Conservation (phyloP, 352 stramenopile species). For the Blastocystis sp. region DNA sequence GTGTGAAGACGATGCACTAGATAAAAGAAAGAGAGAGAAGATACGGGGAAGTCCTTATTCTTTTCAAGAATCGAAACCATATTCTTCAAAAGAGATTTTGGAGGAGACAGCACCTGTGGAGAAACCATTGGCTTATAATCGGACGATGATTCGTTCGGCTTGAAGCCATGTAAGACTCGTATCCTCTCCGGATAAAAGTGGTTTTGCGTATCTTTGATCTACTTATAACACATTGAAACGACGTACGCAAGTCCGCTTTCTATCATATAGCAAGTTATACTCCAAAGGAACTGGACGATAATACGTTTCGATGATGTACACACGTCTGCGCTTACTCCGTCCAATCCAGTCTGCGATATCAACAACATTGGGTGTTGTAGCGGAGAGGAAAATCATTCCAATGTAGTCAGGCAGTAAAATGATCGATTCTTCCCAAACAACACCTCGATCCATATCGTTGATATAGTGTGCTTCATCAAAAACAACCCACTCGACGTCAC, state of each 20-base stretch:
- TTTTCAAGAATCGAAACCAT: neutral
- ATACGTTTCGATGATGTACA: slow-evolving; percentile 92
- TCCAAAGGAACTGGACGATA: slow-evolving; percentile 91
- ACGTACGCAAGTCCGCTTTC: slow-evolving; percentile 80
- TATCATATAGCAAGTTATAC: slow-evolving; percentile 85
- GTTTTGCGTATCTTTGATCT: slow-evolving; percentile 66
- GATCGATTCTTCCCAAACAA: slow-evolving; percentile 93
- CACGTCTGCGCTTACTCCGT: slow-evolving; percentile 85
- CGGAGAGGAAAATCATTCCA: slow-evolving; percentile 93
- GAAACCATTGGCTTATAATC: slow-evolving; percentile 68
- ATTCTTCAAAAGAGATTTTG: neutral
- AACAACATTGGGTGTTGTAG: slow-evolving; percentile 94
- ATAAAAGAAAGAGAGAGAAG: neutral
- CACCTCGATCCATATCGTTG: slow-evolving; percentile 91
- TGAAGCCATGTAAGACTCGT: slow-evolving; percentile 66
- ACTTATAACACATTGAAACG: slow-evolving; percentile 67
- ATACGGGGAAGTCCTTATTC: neutral
- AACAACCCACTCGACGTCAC: slow-evolving; percentile 94
- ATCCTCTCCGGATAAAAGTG: slow-evolving; percentile 68
- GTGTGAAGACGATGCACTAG: slow-evolving; percentile 57
- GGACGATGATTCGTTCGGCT: slow-evolving; percentile 26
- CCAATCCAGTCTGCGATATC: slow-evolving; percentile 99
- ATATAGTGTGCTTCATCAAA: slow-evolving; percentile 97
- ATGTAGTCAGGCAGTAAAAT: slow-evolving; percentile 94
- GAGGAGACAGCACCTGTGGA: slow-evolving; percentile 63